Base-by-base conservation (phyloP, 129 eudicot genomes). In the Flaveria bidentis region DNA sequence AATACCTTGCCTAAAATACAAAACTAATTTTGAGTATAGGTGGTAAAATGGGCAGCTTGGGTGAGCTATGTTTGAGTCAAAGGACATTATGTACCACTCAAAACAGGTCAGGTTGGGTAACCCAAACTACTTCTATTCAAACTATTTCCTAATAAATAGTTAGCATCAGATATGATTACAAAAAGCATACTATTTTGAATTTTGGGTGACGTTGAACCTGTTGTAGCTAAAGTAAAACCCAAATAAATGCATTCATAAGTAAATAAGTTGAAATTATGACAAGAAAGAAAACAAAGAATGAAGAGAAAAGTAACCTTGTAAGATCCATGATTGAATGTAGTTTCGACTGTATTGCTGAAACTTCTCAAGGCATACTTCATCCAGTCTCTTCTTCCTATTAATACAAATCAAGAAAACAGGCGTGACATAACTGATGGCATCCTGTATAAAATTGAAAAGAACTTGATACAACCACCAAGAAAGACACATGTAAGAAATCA, bases 281-380 rank as follows among this genome's bases (percentile, higher is more conserved):
- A 22, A 41, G 51, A 77, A 45, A 3, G 1, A 47, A 26, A 20
- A 62, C 57, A 61, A 7, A 23, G 13, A 56, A 46, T 17, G 25
- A 60, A 5, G 73, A 63, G 73, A 77, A n/a, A 11, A 42, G 33
- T 55, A 79, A 91, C 98, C 99, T 83, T 95, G 99, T 55, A 86
- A n/a, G 72, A 95, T 95, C 97, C 99, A 95, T 42, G 99, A 95
- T 80, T 95, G 99, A 64, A 95, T 91, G 76, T 76, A 83, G 76
- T 90, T 87, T 73, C 95, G 83, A 83, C 96, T 91, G 49, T 95
- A 95, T 63, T 95, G 97, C 83, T 91, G 85, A 83, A 71, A 95
- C 70, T 81, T 89, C 74, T 95, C 95, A 0, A 95, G 87, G 71
- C 99, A 95, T 65, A 95, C 84, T 78, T 95, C 99, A 79, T 95